Percentiles rank a stretch among this genome's conserved stretches.
These are phyloP conservation scores for Senna tora DNA, from an alignment of 306 rosid genomes.

Conservation along the genomic window DNA sequence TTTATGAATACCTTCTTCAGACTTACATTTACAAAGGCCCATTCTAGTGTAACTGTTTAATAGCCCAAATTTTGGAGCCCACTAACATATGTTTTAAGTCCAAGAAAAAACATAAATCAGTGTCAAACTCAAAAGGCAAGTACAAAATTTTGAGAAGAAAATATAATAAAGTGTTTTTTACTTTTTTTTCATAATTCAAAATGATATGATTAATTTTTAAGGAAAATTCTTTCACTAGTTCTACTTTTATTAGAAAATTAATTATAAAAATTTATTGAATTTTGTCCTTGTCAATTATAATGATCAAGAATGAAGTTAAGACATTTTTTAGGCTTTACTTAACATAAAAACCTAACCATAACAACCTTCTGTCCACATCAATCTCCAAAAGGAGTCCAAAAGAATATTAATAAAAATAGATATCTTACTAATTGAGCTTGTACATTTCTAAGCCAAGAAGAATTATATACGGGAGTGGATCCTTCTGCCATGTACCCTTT, in stretches of 20 bases:
- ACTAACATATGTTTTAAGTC: neutral
- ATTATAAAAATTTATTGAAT: neutral
- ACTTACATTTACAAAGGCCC: neutral
- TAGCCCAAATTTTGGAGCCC: neutral
- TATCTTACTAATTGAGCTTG: neutral
- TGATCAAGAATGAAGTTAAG: too few relatives aligned
- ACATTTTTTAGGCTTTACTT: neutral
- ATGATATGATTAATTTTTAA: neutral
- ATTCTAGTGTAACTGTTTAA: neutral
- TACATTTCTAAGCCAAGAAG: constrained; percentile 36
- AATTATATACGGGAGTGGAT: too few relatives aligned
- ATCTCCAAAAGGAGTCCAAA: neutral
- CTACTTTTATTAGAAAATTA: too few relatives aligned
- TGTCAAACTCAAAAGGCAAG: too few relatives aligned
- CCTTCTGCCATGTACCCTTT: too few relatives aligned
- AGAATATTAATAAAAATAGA: too few relatives aligned
- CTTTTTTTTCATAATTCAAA: neutral
- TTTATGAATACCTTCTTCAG: too few relatives aligned
- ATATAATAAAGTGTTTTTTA: too few relatives aligned
- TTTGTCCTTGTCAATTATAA: neutral
- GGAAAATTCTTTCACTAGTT: too few relatives aligned
- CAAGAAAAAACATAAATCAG: too few relatives aligned
- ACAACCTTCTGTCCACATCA: constrained; percentile 28
- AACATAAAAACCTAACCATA: neutral
- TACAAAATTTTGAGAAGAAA: too few relatives aligned